These are phyloP conservation scores for Kazachstania psychrophila DNA, from an alignment of 805 yeast genomes.

Conservation along the genomic window DNA sequence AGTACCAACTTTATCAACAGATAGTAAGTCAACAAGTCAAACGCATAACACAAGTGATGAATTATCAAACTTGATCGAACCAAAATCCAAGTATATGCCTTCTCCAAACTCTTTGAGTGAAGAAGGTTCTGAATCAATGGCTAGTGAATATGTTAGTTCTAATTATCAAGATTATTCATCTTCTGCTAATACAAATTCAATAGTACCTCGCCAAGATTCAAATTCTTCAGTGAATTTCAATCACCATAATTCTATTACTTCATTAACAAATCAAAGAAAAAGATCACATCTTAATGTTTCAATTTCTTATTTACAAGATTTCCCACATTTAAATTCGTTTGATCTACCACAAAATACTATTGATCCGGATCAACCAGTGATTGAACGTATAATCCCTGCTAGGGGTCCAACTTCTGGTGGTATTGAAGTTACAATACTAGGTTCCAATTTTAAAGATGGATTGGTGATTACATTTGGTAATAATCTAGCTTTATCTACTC, in stretches of 20 bases:
- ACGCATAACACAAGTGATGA: too few species aligned
- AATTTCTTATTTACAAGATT: not conserved
- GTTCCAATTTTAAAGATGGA: constrained; percentile 78
- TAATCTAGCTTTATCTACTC: constrained; percentile 69
- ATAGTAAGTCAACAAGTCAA: not conserved
- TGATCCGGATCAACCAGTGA: constrained; percentile 36
- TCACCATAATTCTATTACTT: not conserved
- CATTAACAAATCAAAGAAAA: constrained; percentile 2
- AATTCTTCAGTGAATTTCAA: constrained; percentile 1
- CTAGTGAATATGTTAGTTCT: constrained; percentile 5
- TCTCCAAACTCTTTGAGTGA: constrained; percentile 59
- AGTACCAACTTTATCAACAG: constrained; percentile 6
- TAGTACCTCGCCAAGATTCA: constrained; percentile 1
- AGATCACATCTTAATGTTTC: constrained; percentile 3
- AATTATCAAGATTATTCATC: constrained; percentile 3
- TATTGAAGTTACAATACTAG: constrained; percentile 84
- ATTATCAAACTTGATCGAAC: too few species aligned
- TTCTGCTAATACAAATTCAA: constrained; percentile 3
- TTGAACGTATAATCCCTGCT: constrained; percentile 86
- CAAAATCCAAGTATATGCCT: constrained; percentile 29
- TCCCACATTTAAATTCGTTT: not conserved
- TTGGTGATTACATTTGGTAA: constrained; percentile 80
- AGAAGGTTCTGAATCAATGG: constrained; percentile 43
- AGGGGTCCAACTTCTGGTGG: constrained; percentile 97
- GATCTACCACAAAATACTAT: not conserved